These are phyloP conservation scores for Moelleriella libera DNA, from an alignment of 2,329 filamentous ascomycete species.

Conservation along the genomic window DNA sequence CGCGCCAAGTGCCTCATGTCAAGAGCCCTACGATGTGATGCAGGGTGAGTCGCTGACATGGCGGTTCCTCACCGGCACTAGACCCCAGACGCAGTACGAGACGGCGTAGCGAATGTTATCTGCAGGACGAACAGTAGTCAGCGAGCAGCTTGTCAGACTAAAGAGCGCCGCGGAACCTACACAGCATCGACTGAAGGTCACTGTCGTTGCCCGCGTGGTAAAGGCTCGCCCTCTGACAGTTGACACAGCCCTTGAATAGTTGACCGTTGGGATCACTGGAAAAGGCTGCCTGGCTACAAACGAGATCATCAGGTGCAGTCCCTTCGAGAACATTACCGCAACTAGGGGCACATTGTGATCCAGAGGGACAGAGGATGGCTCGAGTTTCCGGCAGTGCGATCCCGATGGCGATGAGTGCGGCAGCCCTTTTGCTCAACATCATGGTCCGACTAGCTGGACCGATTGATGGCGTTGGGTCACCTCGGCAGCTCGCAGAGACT, in stretches of 20 bases:
- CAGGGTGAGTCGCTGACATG: constrained; percentile 30
- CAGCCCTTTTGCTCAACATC: neutral
- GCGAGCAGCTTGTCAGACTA: neutral
- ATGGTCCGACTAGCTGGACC: no score
- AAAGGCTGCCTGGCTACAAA: constrained; percentile 29
- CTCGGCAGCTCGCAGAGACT: no score
- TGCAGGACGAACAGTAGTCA: constrained; percentile 11
- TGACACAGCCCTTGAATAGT: constrained; percentile 36
- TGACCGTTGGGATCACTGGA: constrained; percentile 21
- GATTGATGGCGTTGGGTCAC: no score
- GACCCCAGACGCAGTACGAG: constrained; percentile 40
- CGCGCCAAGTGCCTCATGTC: neutral
- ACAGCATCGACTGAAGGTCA: constrained; percentile 39
- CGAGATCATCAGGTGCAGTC: constrained; percentile 31
- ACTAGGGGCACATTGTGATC: constrained; percentile 32
- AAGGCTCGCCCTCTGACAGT: constrained; percentile 36
- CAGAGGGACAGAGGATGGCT: constrained; percentile 27
- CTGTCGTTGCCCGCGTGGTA: constrained; percentile 30
- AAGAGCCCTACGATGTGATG: constrained; percentile 29
- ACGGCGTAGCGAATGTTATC: constrained; percentile 44
- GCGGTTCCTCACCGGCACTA: constrained; percentile 22
- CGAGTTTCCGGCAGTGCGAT: constrained; percentile 8
- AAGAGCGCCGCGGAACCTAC: constrained; percentile 24
- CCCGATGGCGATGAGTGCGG: neutral
- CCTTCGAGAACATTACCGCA: constrained; percentile 39